Percentiles rank a stretch among this genome's conserved stretches.
Evolutionary conservation across 2,329 filamentous ascomycete genomes (phyloP).

Genomic region (Pseudogymnoascus sp.): DNA sequence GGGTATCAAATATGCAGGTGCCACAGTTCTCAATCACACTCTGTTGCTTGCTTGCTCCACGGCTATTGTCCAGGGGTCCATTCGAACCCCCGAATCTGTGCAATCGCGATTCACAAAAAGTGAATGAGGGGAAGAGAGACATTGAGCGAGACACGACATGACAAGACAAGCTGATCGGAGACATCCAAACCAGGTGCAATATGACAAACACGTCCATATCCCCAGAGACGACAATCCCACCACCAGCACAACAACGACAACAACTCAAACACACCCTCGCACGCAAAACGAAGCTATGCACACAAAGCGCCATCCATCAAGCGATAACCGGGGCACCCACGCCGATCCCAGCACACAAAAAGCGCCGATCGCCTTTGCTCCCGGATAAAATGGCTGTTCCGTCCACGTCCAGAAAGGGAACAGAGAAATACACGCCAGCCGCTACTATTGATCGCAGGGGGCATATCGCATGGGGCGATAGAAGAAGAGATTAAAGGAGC

Average conservation of each 20-base stretch:
- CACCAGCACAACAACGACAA: neutral
- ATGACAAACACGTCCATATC: neutral
- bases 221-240: neutral
- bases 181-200: neutral
- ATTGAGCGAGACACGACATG: neutral
- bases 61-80: neutral
- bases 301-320: neutral
- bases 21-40: constrained; percentile 4
- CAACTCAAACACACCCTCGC: neutral
- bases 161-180: neutral
- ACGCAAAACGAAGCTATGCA: neutral
- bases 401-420: neutral
- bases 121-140: neutral
- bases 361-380: neutral
- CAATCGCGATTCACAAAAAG: neutral
- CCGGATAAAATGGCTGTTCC: neutral
- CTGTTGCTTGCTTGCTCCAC: neutral
- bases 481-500: neutral
- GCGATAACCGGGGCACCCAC: neutral
- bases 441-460: neutral
- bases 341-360: neutral
- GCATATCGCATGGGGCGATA: neutral
- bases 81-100: neutral
- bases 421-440: neutral
- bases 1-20: neutral